These are phyloP conservation scores for Hypoxylon trugodes DNA, from an alignment of 495 filamentous ascomycete genomes.

Conservation along the genomic window DNA sequence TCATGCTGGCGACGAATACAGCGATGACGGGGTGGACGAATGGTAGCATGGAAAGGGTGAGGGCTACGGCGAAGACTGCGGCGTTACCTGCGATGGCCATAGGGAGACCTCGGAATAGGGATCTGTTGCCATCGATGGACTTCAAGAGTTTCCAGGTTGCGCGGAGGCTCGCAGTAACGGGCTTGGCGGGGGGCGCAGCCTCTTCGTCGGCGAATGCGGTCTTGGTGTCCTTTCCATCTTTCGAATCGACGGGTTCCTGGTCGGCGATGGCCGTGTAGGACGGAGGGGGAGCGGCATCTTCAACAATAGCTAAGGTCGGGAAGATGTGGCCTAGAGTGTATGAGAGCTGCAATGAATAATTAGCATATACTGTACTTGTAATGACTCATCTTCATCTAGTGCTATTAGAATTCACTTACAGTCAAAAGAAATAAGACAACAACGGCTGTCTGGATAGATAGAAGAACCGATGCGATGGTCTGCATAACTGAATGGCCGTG, in stretches of 20 bases:
- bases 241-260: conserved; percentile 10
- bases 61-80: not conserved
- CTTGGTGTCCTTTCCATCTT: not conserved
- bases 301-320: conserved; percentile 50
- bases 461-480: not conserved
- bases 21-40: conserved; percentile 5
- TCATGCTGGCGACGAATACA: not conserved
- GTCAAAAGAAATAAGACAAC: conserved; percentile 38
- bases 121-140: conserved; percentile 17
- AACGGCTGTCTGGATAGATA: conserved; percentile 35
- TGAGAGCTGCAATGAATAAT: conserved; percentile 34
- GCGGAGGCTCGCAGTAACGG: conserved; percentile 50
- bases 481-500: not conserved
- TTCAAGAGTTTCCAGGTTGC: conserved; percentile 43
- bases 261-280: conserved; percentile 44
- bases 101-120: conserved; percentile 17
- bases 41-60: not conserved
- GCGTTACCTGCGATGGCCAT: no score
- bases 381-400: not conserved
- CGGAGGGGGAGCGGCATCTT: conserved; percentile 51
- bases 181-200: conserved; percentile 13
- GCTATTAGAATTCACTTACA: conserved; percentile 37
- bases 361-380: not conserved
- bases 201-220: conserved; percentile 5
- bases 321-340: conserved; percentile 49